A percentile compares a stretch with the other conserved stretches of the same genome.
Evolutionary conservation across 164 flowering plant species (phyloP).

Genomic region (Vitis cinerea): DNA sequence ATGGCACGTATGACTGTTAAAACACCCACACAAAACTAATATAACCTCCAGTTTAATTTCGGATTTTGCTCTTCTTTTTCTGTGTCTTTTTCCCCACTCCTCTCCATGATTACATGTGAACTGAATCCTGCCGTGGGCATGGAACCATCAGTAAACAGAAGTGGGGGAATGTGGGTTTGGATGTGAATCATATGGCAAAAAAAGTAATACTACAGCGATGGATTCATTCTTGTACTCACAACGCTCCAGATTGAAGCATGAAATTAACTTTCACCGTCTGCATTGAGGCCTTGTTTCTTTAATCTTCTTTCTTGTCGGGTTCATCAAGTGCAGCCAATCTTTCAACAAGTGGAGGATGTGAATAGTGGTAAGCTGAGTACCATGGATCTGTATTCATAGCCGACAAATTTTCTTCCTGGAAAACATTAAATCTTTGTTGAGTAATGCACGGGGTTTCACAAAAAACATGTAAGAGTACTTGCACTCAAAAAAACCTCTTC

Average conservation of each 20-base stretch:
- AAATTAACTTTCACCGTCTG: not conserved
- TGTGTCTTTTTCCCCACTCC: too few species aligned
- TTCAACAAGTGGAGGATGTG: constrained; percentile 96
- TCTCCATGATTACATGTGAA: not conserved
- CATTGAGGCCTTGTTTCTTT: not conserved
- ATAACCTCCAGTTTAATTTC: too few species aligned
- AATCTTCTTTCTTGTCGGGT: constrained; percentile 65
- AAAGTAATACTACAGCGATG: not conserved
- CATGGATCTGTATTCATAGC: constrained; percentile 98
- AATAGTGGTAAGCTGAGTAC: constrained; percentile 98
- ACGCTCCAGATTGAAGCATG: too few species aligned
- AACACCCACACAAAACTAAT: too few species aligned
- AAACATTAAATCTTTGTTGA: not conserved
- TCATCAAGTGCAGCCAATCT: constrained; percentile 79
- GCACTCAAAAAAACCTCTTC: not conserved
- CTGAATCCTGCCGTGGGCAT: too few species aligned
- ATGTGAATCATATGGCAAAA: not conserved
- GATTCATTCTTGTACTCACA: too few species aligned
- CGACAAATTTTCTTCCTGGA: constrained; percentile 94
- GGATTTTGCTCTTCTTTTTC: too few species aligned
- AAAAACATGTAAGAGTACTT: not conserved
- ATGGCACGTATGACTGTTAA: too few species aligned
- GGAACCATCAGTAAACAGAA: too few species aligned
- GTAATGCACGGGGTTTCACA: too few species aligned
- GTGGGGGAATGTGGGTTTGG: not conserved